These are phyloP conservation scores for Lepidium africanum DNA, from an alignment of 345 rosid species.

Conservation along the genomic window DNA sequence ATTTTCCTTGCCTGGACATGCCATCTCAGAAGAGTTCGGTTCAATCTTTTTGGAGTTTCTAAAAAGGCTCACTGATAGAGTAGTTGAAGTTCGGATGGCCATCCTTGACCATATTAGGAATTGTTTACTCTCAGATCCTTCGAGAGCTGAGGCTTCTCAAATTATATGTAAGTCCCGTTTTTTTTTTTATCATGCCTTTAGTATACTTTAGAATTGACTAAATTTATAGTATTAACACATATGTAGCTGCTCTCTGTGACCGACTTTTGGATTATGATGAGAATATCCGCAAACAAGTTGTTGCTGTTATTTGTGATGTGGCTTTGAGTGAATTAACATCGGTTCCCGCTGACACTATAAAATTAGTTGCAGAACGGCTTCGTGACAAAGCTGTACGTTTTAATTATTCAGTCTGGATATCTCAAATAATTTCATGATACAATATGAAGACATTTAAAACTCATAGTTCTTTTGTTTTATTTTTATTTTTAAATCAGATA, in stretches of 20 bases:
- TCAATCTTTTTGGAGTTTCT: constrained; percentile 84
- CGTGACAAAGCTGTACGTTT: constrained; percentile 90
- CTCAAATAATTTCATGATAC: constrained; percentile 8
- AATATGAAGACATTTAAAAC: constrained; percentile 8
- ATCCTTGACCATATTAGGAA: constrained; percentile 83
- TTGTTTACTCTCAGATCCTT: constrained; percentile 69
- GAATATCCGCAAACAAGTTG: constrained; percentile 90
- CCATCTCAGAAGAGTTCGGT: constrained; percentile 60
- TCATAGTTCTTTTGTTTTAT: neutral
- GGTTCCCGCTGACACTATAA: constrained; percentile 64
- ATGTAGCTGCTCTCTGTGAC: constrained; percentile 87
- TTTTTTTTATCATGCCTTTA: constrained; percentile 4
- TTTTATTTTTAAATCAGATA: constrained; percentile 39
- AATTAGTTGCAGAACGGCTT: constrained; percentile 79
- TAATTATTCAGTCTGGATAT: constrained; percentile 12
- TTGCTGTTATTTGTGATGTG: constrained; percentile 82
- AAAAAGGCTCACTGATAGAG: constrained; percentile 93
- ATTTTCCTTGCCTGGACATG: constrained; percentile 65
- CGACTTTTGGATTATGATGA: constrained; percentile 97
- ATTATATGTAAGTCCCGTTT: constrained; percentile 61
- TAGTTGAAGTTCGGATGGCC: constrained; percentile 71
- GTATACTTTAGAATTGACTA: constrained; percentile 2
- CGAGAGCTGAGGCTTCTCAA: constrained; percentile 69
- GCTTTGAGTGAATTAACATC: constrained; percentile 57
- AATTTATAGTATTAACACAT: constrained; percentile 15